These are phyloP conservation scores for Paraphysoderma sedebokerense DNA, from an alignment of 371 early-diverging fungal species.

Conservation along the genomic window DNA sequence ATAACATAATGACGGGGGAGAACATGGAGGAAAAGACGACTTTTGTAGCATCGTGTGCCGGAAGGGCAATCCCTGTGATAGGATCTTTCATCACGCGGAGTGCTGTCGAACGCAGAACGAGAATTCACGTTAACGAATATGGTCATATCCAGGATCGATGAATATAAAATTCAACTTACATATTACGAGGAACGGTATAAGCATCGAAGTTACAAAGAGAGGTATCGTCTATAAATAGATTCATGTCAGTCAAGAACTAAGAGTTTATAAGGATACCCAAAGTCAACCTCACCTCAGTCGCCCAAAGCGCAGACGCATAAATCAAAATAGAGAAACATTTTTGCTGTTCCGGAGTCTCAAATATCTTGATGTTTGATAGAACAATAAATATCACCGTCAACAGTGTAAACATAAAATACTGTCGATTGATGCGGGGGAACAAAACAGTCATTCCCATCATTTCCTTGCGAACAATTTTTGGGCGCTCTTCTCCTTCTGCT, in stretches of 20 bases:
- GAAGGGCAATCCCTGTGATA: constrained; percentile 13
- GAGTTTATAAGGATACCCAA: not conserved
- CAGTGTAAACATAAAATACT: not conserved
- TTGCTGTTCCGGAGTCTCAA: constrained; percentile 44
- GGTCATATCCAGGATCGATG: too few species aligned
- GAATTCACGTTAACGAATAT: too few species aligned
- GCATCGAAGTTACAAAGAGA: constrained; percentile 75
- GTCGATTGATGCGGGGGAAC: not conserved
- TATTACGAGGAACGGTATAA: constrained; percentile 76
- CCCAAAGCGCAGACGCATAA: constrained; percentile 81
- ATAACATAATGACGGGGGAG: constrained; percentile 82
- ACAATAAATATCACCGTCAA: constrained; percentile 35
- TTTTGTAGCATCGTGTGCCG: constrained; percentile 58
- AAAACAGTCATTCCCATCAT: not conserved
- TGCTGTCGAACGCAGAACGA: too few species aligned
- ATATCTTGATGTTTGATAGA: constrained; percentile 28
- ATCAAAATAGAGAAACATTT: constrained; percentile 76
- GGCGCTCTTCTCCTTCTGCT: not conserved
- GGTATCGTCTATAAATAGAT: constrained; percentile 40
- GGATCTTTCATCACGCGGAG: constrained; percentile 60
- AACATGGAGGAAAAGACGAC: constrained; percentile 82
- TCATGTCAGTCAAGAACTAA: not conserved
- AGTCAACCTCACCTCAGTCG: constrained; percentile 51
- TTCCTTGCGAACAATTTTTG: not conserved
- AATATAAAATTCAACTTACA: too few species aligned